Base-by-base conservation (phyloP, 2,329 filamentous ascomycete genomes). In the Colletotrichum musae region DNA sequence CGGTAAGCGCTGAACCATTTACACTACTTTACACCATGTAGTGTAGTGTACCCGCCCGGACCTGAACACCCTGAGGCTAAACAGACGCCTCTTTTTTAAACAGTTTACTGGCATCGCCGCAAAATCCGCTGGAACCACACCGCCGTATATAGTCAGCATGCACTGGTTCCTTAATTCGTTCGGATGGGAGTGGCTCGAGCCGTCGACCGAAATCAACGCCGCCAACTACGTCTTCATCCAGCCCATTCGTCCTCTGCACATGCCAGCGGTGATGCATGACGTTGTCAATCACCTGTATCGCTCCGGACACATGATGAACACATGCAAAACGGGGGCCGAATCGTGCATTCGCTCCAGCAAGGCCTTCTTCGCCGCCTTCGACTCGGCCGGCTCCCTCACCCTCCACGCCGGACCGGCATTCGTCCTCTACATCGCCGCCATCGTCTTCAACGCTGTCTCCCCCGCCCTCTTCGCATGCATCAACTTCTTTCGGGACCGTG, bases 291-390 rank as follows among this genome's bases (percentile, higher is more conserved):
- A 50, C 13, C 43, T 52, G 24, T 43, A 51, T 13, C 15, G 41
- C 41, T 48, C 48, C 51, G 54, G 54, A 41, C 61, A 64, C 60
- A 51, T 57, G 48, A 47, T 21, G 28, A 16, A 13, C 26, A 57
- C 26, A 7, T 61, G 67, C 47, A 48, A 57, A n/a, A 36, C 48
- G 58, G 66, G 56, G 50, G n/a, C 56, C 62, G 67, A 67, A 32
- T 45, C 50, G 47, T 57, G 56, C 56, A 60, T 70, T 48, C 61
- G 62, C 15, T 21, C 43, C 16, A 61, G 57, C 24, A 21, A 47
- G 10, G 48, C 51, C 45, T 56, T 57, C 51, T 57, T 61, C 13
- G 43, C 36, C 4, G 56, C 50, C 5, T 61, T 58, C 39, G 45
- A 47, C 48, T 41, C 45, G 21, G 51, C 21, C 26, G n/a, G 16